phyloP scores from a whole-genome alignment of 345 rosid species.

The Clausena lansium region DNA sequence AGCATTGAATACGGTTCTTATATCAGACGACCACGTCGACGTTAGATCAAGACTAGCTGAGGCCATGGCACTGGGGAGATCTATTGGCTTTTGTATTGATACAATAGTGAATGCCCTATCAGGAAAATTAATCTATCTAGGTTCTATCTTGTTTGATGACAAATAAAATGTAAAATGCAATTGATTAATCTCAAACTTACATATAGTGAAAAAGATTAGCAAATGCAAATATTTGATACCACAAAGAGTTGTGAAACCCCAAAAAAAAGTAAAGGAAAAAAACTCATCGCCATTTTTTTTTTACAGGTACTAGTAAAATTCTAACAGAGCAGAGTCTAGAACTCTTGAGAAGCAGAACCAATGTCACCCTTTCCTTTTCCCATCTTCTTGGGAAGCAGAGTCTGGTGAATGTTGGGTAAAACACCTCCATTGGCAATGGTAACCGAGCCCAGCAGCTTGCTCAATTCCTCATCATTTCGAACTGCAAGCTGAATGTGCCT shows the following conservation, averaged over 20 bases:
- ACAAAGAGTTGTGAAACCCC: too few species aligned
- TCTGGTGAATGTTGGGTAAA: conserved; percentile 67
- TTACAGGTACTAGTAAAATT: not conserved
- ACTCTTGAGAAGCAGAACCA: conserved; percentile 76
- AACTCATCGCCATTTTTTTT: not conserved
- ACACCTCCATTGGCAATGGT: conserved; percentile 82
- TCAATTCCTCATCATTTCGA: conserved; percentile 72
- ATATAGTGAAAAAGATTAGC: not conserved
- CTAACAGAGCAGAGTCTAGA: conserved; percentile 11
- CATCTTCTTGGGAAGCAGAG: conserved; percentile 56
- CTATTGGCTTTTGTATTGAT: conserved; percentile 43
- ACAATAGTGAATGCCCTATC: conserved; percentile 37
- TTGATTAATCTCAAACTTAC: not conserved
- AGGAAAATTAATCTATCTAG: not conserved
- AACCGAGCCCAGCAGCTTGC: conserved; percentile 68
- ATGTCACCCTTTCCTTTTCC: conserved; percentile 58
- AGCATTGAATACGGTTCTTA: conserved; percentile 31
- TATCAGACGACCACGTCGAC: conserved; percentile 27
- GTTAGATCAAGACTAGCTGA: conserved; percentile 36
- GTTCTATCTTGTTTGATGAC: not conserved
- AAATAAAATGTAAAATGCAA: not conserved
- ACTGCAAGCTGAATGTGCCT: conserved; percentile 78
- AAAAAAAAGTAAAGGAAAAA: too few species aligned
- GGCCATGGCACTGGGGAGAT: conserved; percentile 40
- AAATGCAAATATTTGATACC: too few species aligned